Evolutionary conservation across 2,329 filamentous ascomycete genomes (phyloP).

Genomic region (Cladobotryum mycophilum): DNA sequence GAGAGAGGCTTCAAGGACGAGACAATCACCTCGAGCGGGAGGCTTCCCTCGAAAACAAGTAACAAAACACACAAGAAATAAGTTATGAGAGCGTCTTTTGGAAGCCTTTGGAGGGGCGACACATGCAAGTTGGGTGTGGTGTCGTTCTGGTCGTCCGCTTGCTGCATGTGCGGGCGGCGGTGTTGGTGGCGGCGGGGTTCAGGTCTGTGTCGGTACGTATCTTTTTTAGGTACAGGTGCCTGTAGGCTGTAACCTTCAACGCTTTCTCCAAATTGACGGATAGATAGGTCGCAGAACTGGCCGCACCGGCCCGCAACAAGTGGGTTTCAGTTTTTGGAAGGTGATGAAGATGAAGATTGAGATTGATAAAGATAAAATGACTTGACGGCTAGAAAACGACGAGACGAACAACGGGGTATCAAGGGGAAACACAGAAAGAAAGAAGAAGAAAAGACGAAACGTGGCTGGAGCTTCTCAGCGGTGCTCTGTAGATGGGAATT

Average conservation of each 20-base stretch:
- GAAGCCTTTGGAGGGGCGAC: too few relatives aligned
- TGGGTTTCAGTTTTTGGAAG: background rate
- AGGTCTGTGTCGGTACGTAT: background rate
- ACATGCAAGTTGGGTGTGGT: background rate
- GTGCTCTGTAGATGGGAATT: background rate
- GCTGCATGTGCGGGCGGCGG: too few relatives aligned
- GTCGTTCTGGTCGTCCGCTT: background rate
- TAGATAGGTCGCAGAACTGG: slow-evolving; percentile 16
- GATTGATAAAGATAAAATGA: background rate
- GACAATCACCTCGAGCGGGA: too few relatives aligned
- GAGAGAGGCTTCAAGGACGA: too few relatives aligned
- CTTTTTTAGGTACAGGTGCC: too few relatives aligned
- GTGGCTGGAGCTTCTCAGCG: background rate
- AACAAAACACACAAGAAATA: too few relatives aligned
- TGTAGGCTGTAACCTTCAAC: background rate
- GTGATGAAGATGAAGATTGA: background rate
- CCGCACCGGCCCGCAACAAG: slow-evolving; percentile 14
- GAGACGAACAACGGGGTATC: background rate
- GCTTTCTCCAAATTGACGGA: slow-evolving; percentile 7
- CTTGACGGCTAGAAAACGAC: background rate
- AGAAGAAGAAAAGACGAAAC: background rate
- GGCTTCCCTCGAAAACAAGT: too few relatives aligned
- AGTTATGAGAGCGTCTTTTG: too few relatives aligned
- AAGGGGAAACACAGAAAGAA: background rate
- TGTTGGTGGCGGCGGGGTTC: slow-evolving; percentile 7